Conservation (phyloP, 2,329 filamentous ascomycete genomes). For the Aureobasidium sp. region DNA sequence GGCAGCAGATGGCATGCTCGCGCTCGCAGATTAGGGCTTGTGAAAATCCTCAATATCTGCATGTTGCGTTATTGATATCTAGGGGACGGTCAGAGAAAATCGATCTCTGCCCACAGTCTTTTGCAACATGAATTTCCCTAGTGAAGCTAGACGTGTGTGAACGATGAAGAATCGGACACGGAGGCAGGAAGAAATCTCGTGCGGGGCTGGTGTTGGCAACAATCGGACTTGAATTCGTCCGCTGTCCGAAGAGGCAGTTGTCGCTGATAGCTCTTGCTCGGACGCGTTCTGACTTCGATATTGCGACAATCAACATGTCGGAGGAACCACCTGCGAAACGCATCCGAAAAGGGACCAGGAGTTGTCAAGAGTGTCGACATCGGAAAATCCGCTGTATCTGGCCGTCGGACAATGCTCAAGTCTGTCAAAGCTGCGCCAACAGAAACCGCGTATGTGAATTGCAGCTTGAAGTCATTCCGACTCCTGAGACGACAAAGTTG, state of each 20-base stretch:
- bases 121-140: too few relatives aligned
- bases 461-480: constrained; percentile 16
- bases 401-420: constrained; percentile 17
- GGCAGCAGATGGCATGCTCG: background rate
- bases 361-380: constrained; percentile 24
- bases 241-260: background rate
- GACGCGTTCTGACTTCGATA: background rate
- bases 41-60: too few relatives aligned
- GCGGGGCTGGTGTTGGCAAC: background rate
- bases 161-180: too few relatives aligned
- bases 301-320: constrained; percentile 2
- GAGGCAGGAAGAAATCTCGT: background rate
- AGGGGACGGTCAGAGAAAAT: background rate
- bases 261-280: background rate
- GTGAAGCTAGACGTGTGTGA: background rate
- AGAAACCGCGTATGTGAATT: constrained; percentile 16
- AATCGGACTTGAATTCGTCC: background rate
- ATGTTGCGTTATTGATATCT: too few relatives aligned
- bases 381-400: constrained; percentile 26
- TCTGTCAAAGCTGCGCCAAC: constrained; percentile 17
- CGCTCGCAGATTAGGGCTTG: background rate
- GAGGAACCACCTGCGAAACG: constrained; percentile 14
- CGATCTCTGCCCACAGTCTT: background rate
- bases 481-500: constrained; percentile 12
- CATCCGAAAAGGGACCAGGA: constrained; percentile 24